Base-by-base conservation (phyloP, 108 stramenopile species). In the Aureococcus anophagefferens region DNA sequence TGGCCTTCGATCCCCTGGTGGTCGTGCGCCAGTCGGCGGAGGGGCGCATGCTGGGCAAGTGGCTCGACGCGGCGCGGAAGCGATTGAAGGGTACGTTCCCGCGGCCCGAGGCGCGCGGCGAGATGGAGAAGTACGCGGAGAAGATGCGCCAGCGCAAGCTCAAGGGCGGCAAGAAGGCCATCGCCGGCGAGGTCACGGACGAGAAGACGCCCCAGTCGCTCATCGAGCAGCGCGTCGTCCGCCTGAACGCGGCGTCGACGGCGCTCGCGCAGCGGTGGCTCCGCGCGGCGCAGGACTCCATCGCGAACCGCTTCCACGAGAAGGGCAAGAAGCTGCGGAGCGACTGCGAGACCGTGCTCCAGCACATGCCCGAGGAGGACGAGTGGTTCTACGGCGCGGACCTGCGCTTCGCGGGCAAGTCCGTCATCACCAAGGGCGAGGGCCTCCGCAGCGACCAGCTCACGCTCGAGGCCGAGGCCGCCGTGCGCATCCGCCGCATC, bases 31-130 rank as follows among this genome's bases (percentile, higher is more conserved):
- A 77, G 30, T 87, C 88, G 45, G 72, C 75, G 29, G 87, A 90
- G 79, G 91, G 91, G 0, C 74, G 79, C 35, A 88, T 90, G 81
- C 87, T 93, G 84, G 69, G 46, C 40, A 89, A 91, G 72, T 93
- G 91, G 91, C 78, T 91, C 3, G 36, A 71, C 18, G 91, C 90
- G 0, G 87, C 85, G 4, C 82, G 88, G 18, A 69, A 51, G 7
- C 84, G 81, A 62, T 64, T 90, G 16, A 90, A 90, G 29, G 91
- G 89, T 29, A 68, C 66, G 16, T 84, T 85, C 35, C 86, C 85
- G 31, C 78, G 79, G 35, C 80, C 69, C 13, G 77, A 78, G 21
- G 86, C 86, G 17, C 45, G 68, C 0, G 68, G 36, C 34, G 37
- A 81, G 62, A 90, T 86, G 76, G 75, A 86, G 63, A 33, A 21